These are phyloP conservation scores for Poterioochromonas sp. DNA, from an alignment of 352 stramenopile species.

Conservation along the genomic window DNA sequence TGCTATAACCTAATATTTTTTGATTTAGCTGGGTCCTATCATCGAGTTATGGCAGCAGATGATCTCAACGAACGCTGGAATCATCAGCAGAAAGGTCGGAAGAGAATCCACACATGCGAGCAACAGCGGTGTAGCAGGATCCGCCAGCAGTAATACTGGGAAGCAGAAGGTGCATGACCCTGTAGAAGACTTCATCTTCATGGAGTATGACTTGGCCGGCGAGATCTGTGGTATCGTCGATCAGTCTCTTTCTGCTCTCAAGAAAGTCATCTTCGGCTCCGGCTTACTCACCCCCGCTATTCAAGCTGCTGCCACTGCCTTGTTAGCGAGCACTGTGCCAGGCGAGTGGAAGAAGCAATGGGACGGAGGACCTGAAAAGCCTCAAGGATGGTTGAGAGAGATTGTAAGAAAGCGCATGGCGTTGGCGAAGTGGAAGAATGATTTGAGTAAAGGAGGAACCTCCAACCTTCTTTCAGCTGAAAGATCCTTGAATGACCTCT, in stretches of 20 bases:
- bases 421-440: conserved; percentile 66
- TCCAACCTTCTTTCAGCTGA: conserved; percentile 61
- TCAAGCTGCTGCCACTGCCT: conserved; percentile 55
- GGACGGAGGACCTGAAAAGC: conserved; percentile 62
- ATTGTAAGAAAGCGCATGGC: conserved; percentile 66
- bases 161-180: conserved; percentile 43
- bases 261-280: conserved; percentile 65
- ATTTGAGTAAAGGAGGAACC: conserved; percentile 45
- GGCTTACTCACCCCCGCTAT: conserved; percentile 75
- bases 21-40: conserved; percentile 70
- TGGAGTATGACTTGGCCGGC: conserved; percentile 71
- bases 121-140: neutral
- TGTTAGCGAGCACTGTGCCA: conserved; percentile 64
- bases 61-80: conserved; percentile 40
- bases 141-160: neutral
- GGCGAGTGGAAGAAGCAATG: conserved; percentile 58
- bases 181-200: conserved; percentile 71
- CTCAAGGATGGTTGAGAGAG: conserved; percentile 59
- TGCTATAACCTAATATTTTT: conserved; percentile 42
- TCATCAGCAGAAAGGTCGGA: neutral
- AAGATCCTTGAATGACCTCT: conserved; percentile 73
- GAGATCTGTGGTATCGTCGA: conserved; percentile 64
- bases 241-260: conserved; percentile 51
- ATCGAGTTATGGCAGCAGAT: conserved; percentile 75
- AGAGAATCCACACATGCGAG: neutral